Evolutionary conservation across 768 basidiomycete genomes (phyloP).

Genomic region (Collybiopsis luxurians): DNA sequence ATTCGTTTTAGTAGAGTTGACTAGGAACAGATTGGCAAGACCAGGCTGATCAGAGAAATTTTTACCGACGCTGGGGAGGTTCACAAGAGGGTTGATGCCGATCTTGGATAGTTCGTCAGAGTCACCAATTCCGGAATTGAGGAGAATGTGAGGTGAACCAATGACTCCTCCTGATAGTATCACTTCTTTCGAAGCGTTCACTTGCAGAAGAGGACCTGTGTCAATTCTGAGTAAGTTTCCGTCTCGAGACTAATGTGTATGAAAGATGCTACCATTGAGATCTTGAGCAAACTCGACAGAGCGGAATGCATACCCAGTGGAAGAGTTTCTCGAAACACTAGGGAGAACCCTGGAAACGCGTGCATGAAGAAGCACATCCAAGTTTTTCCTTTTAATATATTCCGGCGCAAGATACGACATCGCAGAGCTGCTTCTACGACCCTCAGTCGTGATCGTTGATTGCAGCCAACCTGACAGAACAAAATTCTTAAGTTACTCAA

Average conservation of each 20-base stretch:
- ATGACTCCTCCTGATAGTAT: constrained; percentile 22
- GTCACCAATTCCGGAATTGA: constrained; percentile 27
- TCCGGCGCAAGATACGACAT: constrained; percentile 15
- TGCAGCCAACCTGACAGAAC: constrained; percentile 11
- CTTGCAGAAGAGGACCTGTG: background rate
- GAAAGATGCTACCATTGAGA: background rate
- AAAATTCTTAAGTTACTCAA: too few relatives aligned
- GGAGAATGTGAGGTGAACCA: constrained; percentile 17
- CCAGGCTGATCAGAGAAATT: constrained; percentile 22
- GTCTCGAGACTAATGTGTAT: too few relatives aligned
- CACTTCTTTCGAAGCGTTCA: constrained; percentile 19
- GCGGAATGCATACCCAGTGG: background rate
- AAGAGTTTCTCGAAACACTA: background rate
- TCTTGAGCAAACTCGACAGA: constrained; percentile 8
- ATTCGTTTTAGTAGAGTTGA: constrained; percentile 17
- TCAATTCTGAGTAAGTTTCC: constrained; percentile 4
- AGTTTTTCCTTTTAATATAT: constrained; percentile 11
- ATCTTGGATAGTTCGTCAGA: background rate
- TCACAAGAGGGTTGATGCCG: constrained; percentile 15
- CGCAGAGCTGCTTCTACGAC: constrained; percentile 14
- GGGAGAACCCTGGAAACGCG: constrained; percentile 6
- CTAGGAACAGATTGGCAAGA: constrained; percentile 9
- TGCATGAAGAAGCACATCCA: constrained; percentile 13
- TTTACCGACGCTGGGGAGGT: constrained; percentile 21
- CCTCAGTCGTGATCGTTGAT: constrained; percentile 7